Evolutionary conservation across 305 asterid genomes (phyloP), one percentile per base, ranked within the genome.

Genomic region (Fraxinus dipetala): DNA sequence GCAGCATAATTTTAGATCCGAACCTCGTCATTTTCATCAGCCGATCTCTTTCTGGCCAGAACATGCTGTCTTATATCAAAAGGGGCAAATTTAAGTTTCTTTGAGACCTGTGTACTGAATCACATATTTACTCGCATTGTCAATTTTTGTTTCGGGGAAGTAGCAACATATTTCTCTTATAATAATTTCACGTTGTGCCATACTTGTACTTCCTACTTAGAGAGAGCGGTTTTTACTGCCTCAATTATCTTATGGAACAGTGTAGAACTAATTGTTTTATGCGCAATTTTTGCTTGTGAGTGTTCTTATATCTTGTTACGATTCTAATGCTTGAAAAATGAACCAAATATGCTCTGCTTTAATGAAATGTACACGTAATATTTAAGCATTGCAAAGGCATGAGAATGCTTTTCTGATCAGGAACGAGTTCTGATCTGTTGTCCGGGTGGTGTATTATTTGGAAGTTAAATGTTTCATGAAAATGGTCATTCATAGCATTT

Each of bases 1-100:
- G 94, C 97, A 75, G 91, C 96, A 1, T 94, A 81, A 92, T 76
- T 80, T 80, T 78, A 20, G 36, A 35, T 75, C 76, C 45, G 13
- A 79, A 63, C 65, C 80, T 69, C 14, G 65, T 72, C 36, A 69
- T 20, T 38, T 77, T 45, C 35, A 26, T n/a, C 30, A 2, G 40
- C 24, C 65, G 24, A 28, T 48, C 18, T 78, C 7, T 28, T 43
- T 28, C 78, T 18, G 81, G 81, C 83, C 77, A 78, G 76, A 82
- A 45, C 63, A 13, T 45, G 61, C 74, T 83, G 48, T 56, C 56
- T 6, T 22, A 2, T 24, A n/a, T 24, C 79, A 6, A 10, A 16
- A 48, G 78, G 78, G 72, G 22, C 76, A 54, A 65, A 63, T 30
- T 18, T 63, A 78, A 61, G 45, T 76, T 26, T 32, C 83, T 76